These are phyloP conservation scores for Paramecium primaurelia DNA, from an alignment of 73 alveolate genomes.

Conservation along the genomic window DNA sequence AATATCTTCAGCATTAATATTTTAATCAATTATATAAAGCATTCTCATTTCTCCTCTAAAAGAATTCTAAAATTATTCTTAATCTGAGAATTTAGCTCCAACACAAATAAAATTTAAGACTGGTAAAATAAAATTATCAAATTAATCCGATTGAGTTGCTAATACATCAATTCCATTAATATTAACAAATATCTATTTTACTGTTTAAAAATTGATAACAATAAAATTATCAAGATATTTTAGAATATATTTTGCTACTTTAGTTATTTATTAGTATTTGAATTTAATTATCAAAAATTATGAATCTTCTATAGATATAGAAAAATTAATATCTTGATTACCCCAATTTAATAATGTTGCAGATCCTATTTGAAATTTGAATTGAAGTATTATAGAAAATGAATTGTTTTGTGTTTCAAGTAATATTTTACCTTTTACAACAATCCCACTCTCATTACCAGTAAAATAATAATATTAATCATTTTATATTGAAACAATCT, in stretches of 20 bases:
- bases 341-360: not conserved
- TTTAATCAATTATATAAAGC: not conserved
- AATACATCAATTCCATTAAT: not conserved
- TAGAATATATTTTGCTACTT: not conserved
- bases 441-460: not conserved
- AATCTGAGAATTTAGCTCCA: not conserved
- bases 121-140: not conserved
- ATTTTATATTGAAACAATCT: not conserved
- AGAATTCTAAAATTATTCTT: not conserved
- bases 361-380: not conserved
- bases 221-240: not conserved
- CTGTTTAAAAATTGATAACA: not conserved
- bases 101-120: not conserved
- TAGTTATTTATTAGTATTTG: not conserved
- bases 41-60: slow-evolving; percentile 19
- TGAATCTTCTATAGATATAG: not conserved
- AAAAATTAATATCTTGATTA: not conserved
- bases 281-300: not conserved
- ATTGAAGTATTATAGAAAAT: not conserved
- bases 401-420: not conserved
- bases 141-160: not conserved
- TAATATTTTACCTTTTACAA: not conserved
- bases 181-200: not conserved
- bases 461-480: slow-evolving; percentile 1
- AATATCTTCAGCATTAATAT: not conserved